Base-by-base conservation (phyloP, 306 rosid species). In the Canavalia ensiformis region DNA sequence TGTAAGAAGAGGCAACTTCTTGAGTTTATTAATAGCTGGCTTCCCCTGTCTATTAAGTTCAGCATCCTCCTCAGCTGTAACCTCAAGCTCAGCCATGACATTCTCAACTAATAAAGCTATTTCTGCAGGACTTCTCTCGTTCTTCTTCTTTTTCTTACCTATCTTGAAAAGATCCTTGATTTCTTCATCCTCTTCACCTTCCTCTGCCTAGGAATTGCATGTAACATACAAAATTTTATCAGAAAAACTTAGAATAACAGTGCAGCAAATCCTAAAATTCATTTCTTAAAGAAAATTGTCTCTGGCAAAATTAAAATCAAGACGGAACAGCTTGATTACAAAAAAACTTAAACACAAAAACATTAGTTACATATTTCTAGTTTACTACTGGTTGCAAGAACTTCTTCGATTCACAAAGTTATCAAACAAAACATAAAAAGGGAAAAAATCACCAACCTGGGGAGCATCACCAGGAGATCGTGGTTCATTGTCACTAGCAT, bases 1-100 rank as follows among this genome's bases (percentile, higher is more conserved):
- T 5, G 90, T 89, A 58, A 94, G 95, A 83, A 92, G 97, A 76
- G 90, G 88, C 84, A 95, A 83, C 80, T 95, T 94, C 77, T 91
- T 95, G 58, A 95, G 92, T 86, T 95, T 92, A 88, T 91, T 95
- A 69, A 92, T 85, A 33, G 98, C 98, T 56, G 98, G 98, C 77
- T 92, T 91, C 31, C 88, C 92, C 84, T 88, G 95, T 67, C 90
- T 86, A 82, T 92, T 95, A 72, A 95, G 90, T 1, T 92, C 98
- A 9, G 94, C 97, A 83, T 95, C 98, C 91, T 91, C 97, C 83
- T 95, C 97, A 11, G 97, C 97, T 30, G 97, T 95, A 83, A 92
- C 94, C 88, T 95, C 98, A 8, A 95, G 97, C 89, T 92, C 97
- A 5, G 98, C 98, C 98, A 95, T 95, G 84, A 95, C 92, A 64